Percentiles rank a stretch among this genome's conserved stretches.
Conservation (phyloP, 371 early-diverging fungal species). For the Haplosporangium sp. region DNA sequence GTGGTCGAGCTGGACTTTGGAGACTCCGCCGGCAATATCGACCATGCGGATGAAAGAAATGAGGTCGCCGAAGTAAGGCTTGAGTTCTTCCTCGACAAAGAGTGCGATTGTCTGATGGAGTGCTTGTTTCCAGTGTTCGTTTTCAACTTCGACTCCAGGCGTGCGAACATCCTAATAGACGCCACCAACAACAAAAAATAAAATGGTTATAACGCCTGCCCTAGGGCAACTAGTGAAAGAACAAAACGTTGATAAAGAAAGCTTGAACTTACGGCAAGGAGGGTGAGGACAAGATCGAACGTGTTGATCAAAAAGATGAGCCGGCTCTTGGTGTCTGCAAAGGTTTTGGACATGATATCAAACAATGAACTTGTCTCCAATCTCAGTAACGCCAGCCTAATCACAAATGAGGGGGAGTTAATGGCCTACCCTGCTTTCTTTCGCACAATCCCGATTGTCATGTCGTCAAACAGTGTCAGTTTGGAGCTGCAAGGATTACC, state of each 20-base stretch:
- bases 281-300: slow-evolving; percentile 84
- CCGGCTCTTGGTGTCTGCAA: slow-evolving; percentile 71
- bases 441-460: slow-evolving; percentile 23
- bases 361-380: slow-evolving; percentile 82
- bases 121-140: slow-evolving; percentile 76
- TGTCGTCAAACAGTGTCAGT: too few relatives aligned
- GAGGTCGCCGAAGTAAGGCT: slow-evolving; percentile 80
- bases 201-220: background rate
- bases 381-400: slow-evolving; percentile 78
- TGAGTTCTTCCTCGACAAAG: slow-evolving; percentile 89
- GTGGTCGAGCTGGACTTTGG: slow-evolving; percentile 49
- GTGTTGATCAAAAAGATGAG: slow-evolving; percentile 92
- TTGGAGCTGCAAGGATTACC: slow-evolving; percentile 55
- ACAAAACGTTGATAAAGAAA: background rate
- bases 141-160: slow-evolving; percentile 75
- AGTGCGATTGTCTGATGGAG: slow-evolving; percentile 76
- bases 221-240: too few relatives aligned
- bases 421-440: background rate
- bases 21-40: slow-evolving; percentile 63
- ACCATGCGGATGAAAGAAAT: slow-evolving; percentile 78
- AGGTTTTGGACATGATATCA: slow-evolving; percentile 77
- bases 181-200: background rate
- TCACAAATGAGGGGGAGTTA: background rate
- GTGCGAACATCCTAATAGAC: slow-evolving; percentile 70
- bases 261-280: slow-evolving; percentile 63